Conservation (phyloP, 1,284 basidiomycete genomes). For the Phellinidium pouzarii region DNA sequence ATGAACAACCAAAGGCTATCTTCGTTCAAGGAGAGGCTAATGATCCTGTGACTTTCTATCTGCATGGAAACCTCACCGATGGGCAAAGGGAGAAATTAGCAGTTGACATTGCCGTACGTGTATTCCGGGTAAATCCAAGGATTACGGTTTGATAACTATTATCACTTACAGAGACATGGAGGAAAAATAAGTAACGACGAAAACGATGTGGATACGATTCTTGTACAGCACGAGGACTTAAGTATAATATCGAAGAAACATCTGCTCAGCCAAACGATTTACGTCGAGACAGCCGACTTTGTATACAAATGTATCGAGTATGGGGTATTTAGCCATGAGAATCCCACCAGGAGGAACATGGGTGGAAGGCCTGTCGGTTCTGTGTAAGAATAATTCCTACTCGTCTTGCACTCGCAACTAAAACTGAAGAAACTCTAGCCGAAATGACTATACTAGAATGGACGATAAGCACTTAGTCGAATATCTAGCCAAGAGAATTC, state of each 20-base stretch:
- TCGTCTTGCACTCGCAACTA: not conserved
- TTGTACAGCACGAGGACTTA: slow-evolving; percentile 1
- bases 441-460: slow-evolving; percentile 27
- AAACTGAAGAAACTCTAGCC: not conserved
- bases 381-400: not conserved
- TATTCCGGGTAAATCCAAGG: not conserved
- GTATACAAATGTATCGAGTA: slow-evolving; percentile 4
- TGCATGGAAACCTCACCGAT: not conserved
- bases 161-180: slow-evolving; percentile 5
- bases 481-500: slow-evolving; percentile 32
- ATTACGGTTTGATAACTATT: not conserved
- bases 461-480: slow-evolving; percentile 34
- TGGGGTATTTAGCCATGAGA: slow-evolving; percentile 4
- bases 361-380: slow-evolving; percentile 7
- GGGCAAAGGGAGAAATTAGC: slow-evolving; percentile 1
- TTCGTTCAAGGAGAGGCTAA: not conserved
- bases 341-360: not conserved
- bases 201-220: slow-evolving; percentile 1
- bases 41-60: slow-evolving; percentile 4
- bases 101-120: slow-evolving; percentile 6
- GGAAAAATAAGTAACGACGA: not conserved
- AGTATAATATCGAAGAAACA: not conserved
- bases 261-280: slow-evolving; percentile 1
- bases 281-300: slow-evolving; percentile 13
- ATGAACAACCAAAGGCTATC: not conserved